Evolutionary conservation across 2,329 filamentous ascomycete genomes (phyloP).

Genomic region (Phaeosphaeria sp.): DNA sequence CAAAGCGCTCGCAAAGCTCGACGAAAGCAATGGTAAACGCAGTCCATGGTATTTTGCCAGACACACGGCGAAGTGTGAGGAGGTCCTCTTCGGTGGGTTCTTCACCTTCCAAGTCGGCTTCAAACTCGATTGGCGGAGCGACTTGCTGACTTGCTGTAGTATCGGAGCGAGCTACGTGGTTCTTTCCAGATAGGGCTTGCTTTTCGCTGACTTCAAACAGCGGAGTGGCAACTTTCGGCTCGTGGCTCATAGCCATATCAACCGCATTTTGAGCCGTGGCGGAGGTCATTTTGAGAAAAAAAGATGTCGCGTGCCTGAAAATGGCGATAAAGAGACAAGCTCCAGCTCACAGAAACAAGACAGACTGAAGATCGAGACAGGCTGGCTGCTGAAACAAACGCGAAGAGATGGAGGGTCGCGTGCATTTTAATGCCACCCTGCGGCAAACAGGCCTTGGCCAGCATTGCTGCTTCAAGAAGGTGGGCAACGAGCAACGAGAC

Average conservation of each 20-base stretch:
- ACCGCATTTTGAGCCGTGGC: slow-evolving; percentile 38
- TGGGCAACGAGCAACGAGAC: slow-evolving; percentile 30
- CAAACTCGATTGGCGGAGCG: slow-evolving; percentile 34
- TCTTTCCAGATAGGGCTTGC: slow-evolving; percentile 41
- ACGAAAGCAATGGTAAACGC: slow-evolving; percentile 75
- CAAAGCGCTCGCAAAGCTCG: slow-evolving; percentile 78
- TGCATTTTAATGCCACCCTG: slow-evolving; percentile 7
- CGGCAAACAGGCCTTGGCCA: slow-evolving; percentile 26
- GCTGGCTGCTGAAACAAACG: neutral
- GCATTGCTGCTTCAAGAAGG: slow-evolving; percentile 39
- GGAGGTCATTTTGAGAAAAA: slow-evolving; percentile 35
- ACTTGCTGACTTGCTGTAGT: slow-evolving; percentile 22
- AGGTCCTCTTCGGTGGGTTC: slow-evolving; percentile 68
- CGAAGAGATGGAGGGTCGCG: neutral
- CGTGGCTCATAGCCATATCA: slow-evolving; percentile 45
- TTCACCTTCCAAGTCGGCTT: slow-evolving; percentile 43
- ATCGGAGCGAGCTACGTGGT: slow-evolving; percentile 28
- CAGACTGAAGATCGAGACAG: neutral
- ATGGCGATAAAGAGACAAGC: neutral
- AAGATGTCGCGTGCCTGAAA: neutral
- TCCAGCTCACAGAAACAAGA: neutral
- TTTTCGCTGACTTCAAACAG: slow-evolving; percentile 43
- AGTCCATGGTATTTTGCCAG: slow-evolving; percentile 68
- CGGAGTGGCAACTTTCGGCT: slow-evolving; percentile 41
- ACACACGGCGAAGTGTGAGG: slow-evolving; percentile 66